Evolutionary conservation across 768 basidiomycete genomes (phyloP), one percentile per base, ranked within the genome.

Genomic region (Lentinus brumalis): DNA sequence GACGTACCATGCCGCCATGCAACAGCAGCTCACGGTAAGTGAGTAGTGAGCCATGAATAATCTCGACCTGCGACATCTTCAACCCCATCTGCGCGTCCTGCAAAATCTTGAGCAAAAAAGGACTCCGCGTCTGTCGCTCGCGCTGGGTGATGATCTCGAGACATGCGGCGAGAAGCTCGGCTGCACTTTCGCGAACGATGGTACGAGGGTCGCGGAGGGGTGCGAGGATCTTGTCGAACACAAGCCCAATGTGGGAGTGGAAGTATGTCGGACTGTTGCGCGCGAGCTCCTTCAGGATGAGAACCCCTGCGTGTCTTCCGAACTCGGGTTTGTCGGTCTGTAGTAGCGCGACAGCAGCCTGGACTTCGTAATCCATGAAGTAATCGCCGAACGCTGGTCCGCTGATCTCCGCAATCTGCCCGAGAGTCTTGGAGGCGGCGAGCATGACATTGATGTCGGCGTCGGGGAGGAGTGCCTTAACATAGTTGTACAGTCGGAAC

Each of bases 381-480:
- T 86, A 81, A 69, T 96, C 93, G 61, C 92, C 92, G 68, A 96
- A 91, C 29, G 87, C 86, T 0, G 85, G 82, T 2, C 92, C 92
- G 21, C 92, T 92, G 30, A 92, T 87, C 59, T 88, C 83, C 35
- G 91, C 91, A 69, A 96, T 96, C 68, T 87, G 83, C 0, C 94
- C 94, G 31, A 95, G 83, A 0, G 92, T 94, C 73, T 94, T 92
- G n/a, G 95, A 94, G 1, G 94, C 94, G 9, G 90, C 86, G 39
- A 95, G 83, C 95, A 98, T 98, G 70, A 99, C 87, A 73, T 91
- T 90, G 69, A 94, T 85, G 72, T 98, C 96, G 54, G 87, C 83
- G 70, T 92, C 92, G 4, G 94, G 94, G 18, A 97, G 82, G n/a
- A 96, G 83, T 44, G 91, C 86, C 71, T 94, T 93, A 74, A 97